A percentile compares a stretch with the other conserved stretches of the same genome.
phyloP scores from a whole-genome alignment of 2,329 filamentous ascomycete genomes.

The Sclerotinia trifoliorum region DNA sequence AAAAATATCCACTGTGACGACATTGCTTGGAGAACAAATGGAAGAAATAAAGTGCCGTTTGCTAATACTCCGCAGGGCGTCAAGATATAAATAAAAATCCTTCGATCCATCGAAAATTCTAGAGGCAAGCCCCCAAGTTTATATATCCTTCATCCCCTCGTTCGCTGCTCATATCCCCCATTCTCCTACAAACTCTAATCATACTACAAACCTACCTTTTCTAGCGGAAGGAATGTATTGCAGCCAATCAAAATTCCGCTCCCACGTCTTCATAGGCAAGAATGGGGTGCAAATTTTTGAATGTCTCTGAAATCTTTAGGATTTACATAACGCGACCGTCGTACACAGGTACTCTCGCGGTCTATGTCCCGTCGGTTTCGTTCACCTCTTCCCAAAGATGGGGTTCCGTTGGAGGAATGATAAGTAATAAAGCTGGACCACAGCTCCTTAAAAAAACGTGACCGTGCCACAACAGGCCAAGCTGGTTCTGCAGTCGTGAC shows the following conservation, averaged over 20 bases:
- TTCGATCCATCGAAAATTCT: not conserved
- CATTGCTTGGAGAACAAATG: not conserved
- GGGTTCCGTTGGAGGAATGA: not conserved
- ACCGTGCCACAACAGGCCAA: not conserved
- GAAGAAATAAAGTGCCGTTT: not conserved
- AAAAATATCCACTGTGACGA: constrained; percentile 5
- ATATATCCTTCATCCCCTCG: constrained; percentile 2
- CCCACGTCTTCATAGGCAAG: constrained; percentile 8
- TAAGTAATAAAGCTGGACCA: not conserved
- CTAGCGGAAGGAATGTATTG: not conserved
- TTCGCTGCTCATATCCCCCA: constrained; percentile 8
- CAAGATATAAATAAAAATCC: constrained; percentile 1
- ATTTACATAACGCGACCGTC: not conserved
- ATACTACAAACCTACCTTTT: not conserved
- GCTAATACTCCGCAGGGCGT: not conserved
- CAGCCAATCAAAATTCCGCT: not conserved
- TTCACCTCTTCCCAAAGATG: not conserved
- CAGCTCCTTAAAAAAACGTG: not conserved
- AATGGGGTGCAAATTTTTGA: constrained; percentile 3
- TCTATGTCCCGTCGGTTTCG: not conserved
- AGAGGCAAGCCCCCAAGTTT: constrained; percentile 1
- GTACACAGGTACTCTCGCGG: constrained; percentile 14
- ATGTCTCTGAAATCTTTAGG: not conserved
- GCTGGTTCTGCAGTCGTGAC: not conserved
- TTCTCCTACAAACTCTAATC: constrained; percentile 5